A percentile compares a stretch with the other conserved stretches of the same genome.
Conservation (phyloP, 352 stramenopile genomes). For the Pythium brassicae region DNA sequence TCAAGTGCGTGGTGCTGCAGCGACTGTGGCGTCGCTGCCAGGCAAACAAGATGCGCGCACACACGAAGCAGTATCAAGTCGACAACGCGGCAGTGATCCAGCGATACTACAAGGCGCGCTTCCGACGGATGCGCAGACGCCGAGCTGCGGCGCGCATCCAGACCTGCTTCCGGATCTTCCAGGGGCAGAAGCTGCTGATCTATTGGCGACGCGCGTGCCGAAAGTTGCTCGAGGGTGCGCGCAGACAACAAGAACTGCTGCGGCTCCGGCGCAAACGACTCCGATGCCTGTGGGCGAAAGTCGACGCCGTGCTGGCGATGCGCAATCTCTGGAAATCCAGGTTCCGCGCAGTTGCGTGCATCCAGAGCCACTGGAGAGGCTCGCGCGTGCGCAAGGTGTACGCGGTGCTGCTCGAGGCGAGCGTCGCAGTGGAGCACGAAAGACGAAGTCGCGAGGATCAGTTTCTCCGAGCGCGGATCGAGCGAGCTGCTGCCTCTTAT, state of each 20-base stretch:
- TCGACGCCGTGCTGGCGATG: neutral
- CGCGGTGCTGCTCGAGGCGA: neutral
- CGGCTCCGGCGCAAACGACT: conserved; percentile 1
- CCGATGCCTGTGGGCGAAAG: conserved; percentile 4
- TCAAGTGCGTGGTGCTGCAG: conserved; percentile 25
- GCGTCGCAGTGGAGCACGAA: neutral
- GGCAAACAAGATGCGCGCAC: conserved; percentile 3
- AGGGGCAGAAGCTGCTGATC: conserved; percentile 31
- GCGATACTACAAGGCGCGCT: conserved; percentile 25
- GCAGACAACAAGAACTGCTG: conserved; percentile 6
- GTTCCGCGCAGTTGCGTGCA: neutral
- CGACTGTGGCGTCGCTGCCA: conserved; percentile 30
- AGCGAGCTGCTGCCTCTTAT: conserved; percentile 2
- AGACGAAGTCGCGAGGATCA: neutral
- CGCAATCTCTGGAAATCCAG: conserved; percentile 7
- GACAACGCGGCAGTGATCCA: conserved; percentile 28
- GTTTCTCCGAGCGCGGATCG: conserved; percentile 6
- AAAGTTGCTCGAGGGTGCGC: conserved; percentile 21
- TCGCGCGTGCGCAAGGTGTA: neutral
- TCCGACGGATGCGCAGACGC: conserved; percentile 6
- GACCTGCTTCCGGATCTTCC: conserved; percentile 35
- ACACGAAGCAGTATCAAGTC: conserved; percentile 16
- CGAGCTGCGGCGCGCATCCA: conserved; percentile 31
- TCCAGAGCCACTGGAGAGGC: conserved; percentile 11
- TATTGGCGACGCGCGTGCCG: conserved; percentile 28